Conservation (phyloP, 169 alveolate genomes). For the Eimeria tenella region DNA sequence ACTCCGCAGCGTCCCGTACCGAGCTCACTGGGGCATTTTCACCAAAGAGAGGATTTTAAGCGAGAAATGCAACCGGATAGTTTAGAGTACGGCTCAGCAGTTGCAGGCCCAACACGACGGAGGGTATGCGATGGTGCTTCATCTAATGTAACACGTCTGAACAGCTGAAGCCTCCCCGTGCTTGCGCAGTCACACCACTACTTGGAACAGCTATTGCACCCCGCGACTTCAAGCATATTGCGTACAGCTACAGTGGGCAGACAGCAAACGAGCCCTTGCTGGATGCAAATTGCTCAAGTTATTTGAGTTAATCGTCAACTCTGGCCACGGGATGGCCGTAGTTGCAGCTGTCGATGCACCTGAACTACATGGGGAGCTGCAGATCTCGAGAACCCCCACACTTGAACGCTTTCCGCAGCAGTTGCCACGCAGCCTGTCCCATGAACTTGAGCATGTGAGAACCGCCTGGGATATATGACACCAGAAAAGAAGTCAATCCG, state of each 20-base stretch:
- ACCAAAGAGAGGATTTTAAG: background rate
- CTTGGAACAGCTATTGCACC: slow-evolving; percentile 20
- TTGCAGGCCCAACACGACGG: slow-evolving; percentile 20
- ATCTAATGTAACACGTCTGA: slow-evolving; percentile 8
- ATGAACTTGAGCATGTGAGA: slow-evolving; percentile 80
- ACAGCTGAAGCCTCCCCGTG: background rate
- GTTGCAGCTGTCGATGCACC: slow-evolving; percentile 12
- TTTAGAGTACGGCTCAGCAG: background rate
- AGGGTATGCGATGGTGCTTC: slow-evolving; percentile 50
- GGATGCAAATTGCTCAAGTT: background rate
- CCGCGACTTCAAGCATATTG: slow-evolving; percentile 17
- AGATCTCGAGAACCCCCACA: slow-evolving; percentile 77
- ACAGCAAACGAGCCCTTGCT: slow-evolving; percentile 20
- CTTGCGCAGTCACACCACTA: slow-evolving; percentile 11
- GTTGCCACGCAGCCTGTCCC: slow-evolving; percentile 78
- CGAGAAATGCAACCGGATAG: slow-evolving; percentile 4
- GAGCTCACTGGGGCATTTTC: slow-evolving; percentile 21
- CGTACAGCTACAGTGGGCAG: background rate
- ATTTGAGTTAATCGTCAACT: background rate
- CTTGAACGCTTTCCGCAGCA: slow-evolving; percentile 72
- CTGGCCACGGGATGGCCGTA: background rate
- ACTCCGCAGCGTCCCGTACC: slow-evolving; percentile 10
- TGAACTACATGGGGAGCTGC: slow-evolving; percentile 69
- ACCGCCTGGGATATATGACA: slow-evolving; percentile 86
- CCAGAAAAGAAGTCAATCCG: slow-evolving; percentile 83